Evolutionary conservation across 2,329 filamentous ascomycete genomes (phyloP), one percentile per base, ranked within the genome.

Genomic region (Geoglossum cookeanum): DNA sequence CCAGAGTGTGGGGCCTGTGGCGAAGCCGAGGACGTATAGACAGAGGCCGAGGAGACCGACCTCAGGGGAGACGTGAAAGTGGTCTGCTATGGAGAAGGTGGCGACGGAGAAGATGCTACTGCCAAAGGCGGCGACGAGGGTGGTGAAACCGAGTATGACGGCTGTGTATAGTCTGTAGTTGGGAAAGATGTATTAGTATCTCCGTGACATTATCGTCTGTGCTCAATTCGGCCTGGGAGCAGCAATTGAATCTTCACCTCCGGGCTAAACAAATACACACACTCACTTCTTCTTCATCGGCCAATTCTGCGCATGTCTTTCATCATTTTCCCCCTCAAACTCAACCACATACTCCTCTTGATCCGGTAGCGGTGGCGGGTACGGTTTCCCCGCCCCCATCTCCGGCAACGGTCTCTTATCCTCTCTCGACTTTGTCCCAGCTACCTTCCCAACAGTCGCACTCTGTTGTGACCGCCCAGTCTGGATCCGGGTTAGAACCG

Each of bases 291-390:
- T 90, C 66, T 72, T 78, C 57, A 85, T 65, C 0, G 85, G 77
- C 89, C 89, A 95, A 67, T 95, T 95, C 71, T 91, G 85, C 0
- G 87, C 84, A 68, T 94, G 88, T 59, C 90, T 66, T 1, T 88
- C 88, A 64, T 95, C 89, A 61, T 89, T 77, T 1, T 81, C 83
- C 0, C 88, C 89, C 63, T 90, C 84, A 65, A 94, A 95, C 56
- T 74, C 72, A 5, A 90, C 85, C 0, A 89, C 84, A 65, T 90
- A 91, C 61, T 86, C 80, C 63, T 90, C 85, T 63, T 77, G 75
- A 13, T 81, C 79, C 1, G 85, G 84, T 47, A 90, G 67, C 0
- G 72, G 74, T 3, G 85, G 85, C 2, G 86, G 86, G 64, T 80
- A 87, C 0, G 81, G 75, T 70, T 88, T 90, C n/a, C 83, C 84